Base-by-base conservation (phyloP, 345 rosid species). In the Barbarea vulgaris region DNA sequence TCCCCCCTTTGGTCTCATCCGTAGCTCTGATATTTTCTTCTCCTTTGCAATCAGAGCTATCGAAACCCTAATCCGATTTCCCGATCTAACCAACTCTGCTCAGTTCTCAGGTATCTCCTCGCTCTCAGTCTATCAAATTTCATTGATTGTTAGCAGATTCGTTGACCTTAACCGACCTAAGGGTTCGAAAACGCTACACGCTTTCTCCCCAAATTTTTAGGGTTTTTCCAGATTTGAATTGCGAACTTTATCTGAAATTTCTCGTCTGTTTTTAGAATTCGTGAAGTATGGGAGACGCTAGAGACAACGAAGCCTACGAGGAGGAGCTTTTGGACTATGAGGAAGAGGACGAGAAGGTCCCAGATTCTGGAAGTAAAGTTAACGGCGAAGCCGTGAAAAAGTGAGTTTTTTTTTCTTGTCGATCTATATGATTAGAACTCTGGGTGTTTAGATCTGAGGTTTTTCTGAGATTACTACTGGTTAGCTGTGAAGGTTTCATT, bases 321-420 rank as follows among this genome's bases (percentile, higher is more conserved):
- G 99, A 95, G 73, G 99, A 95, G 93, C 99, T 95, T 67, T 82
- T 95, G 36, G 99, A 95, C 72, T 92, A 95, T 50, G 97, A 95
- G 73, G 99, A 95, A 64, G 99, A 95, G 65, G 99, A 95, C 17
- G 97, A 93, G 79, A 93, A 87, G 69, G 96, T 85, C 59, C 85
- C 83, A 2, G 97, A 95, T 72, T 87, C 97, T 27, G 76, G 85
- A 22, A 76, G 76, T 28, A 92, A 89, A 83, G 88, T 81, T 76
- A 95, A 95, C 67, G 99, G 96, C 63, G 97, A 95, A 78, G 85
- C 89, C 51, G 86, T 83, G 72, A 95, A 89, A 72, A 95, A 92
- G 99, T 95, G n/a, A 80, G 97, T 80, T 7, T 15, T 31, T n/a
- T n/a, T n/a, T n/a, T n/a, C n/a, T n/a, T n/a, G n/a, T n/a, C n/a